Evolutionary conservation across 1,284 basidiomycete species (phyloP).

Genomic region (Peniophora sp.): DNA sequence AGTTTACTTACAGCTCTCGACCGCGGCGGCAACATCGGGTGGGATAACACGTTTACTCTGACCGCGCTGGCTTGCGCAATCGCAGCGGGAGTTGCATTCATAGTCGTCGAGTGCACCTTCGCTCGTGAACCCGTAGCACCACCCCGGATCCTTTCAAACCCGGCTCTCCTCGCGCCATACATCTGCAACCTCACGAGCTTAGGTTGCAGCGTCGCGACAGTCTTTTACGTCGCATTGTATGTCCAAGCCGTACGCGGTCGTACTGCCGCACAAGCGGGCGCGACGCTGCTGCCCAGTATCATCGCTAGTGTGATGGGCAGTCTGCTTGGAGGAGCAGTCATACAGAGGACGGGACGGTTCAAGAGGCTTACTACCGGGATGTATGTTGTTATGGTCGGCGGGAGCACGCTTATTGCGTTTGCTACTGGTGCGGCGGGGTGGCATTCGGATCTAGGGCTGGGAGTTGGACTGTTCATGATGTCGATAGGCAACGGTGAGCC

Average conservation of each 20-base stretch:
- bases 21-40: conserved; percentile 48
- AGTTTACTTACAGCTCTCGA: conserved; percentile 50
- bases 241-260: conserved; percentile 45
- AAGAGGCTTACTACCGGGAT: conserved; percentile 40
- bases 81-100: conserved; percentile 17
- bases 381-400: conserved; percentile 31
- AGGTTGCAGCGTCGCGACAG: conserved; percentile 32
- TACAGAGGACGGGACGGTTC: conserved; percentile 52
- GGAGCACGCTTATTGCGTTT: conserved; percentile 28
- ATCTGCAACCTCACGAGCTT: conserved; percentile 51
- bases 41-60: conserved; percentile 32
- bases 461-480: conserved; percentile 34
- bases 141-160: conserved; percentile 39
- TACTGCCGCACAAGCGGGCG: conserved; percentile 38
- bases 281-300: conserved; percentile 42
- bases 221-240: conserved; percentile 52
- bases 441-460: conserved; percentile 29
- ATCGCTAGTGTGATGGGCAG: conserved; percentile 40
- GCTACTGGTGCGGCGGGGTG: conserved; percentile 27
- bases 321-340: conserved; percentile 40
- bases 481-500: conserved; percentile 41
- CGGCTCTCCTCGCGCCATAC: conserved; percentile 43
- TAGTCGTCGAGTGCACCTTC: conserved; percentile 29
- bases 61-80: conserved; percentile 15
- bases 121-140: conserved; percentile 56